Evolutionary conservation across 805 yeast species (phyloP), one percentile per base, ranked within the genome.

Genomic region (Cyberlindnera suaveolens): DNA sequence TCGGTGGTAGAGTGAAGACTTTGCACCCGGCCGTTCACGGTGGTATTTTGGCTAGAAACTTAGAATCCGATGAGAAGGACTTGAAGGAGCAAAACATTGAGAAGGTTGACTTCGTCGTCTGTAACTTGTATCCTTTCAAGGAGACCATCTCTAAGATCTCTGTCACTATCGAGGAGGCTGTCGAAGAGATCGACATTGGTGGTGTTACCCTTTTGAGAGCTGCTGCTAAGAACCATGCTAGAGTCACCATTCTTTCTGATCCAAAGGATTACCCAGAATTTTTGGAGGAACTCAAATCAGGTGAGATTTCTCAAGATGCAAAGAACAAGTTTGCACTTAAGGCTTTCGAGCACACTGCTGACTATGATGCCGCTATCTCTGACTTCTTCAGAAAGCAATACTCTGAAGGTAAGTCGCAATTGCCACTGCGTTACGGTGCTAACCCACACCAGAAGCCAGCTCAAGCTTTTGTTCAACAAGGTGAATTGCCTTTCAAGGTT

Each of bases 391-490:
- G 99, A 75, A 93, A 89, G 72, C 90, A 88, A 70, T 93, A 93
- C 73, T 78, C 96, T 40, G 98, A 91, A 71, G 85, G 82, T 64
- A 72, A 70, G 38, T 77, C 93, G 43, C 98, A 91, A 77, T 75
- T 93, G 67, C 91, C 97, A 26, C 77, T 93, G 60, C 83, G 99
- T 74, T 93, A 93, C 67, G 99, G 99, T 66, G 96, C 96, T 46
- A 93, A 93, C 74, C 99, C 99, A 47, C 98, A 93, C 68, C 99
- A 93, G 75, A 93, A 88, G 70, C 99, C 99, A 39, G 97, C 99
- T 27, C 99, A 93, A 74, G 96, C 98, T 42, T 93, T 68, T 62
- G 95, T 93, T 45, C 65, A 82, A 45, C 78, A 81, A 53, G 96
- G 95, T 58, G 85, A 83, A 53, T 77, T 93, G 53, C 99, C 99